phyloP scores from a whole-genome alignment of 2,329 filamentous ascomycete species.

The Cladophialophora carrionii region DNA sequence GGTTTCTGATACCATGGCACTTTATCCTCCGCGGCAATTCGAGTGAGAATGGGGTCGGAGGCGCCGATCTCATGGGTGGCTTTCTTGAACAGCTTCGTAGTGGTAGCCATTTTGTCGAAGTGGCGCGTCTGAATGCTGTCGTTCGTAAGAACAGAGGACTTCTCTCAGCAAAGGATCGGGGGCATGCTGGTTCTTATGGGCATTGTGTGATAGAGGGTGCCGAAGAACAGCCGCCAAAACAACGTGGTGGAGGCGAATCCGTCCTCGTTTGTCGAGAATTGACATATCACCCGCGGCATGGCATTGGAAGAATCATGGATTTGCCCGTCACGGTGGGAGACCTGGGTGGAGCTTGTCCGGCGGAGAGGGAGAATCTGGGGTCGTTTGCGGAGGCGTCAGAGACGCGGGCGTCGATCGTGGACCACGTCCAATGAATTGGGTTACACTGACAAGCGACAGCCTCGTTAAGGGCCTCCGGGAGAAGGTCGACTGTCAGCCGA shows the following conservation, averaged over 20 bases:
- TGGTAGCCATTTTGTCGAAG: conserved; percentile 11
- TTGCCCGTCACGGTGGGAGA: neutral
- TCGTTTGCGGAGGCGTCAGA: conserved; percentile 1
- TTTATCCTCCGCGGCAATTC: conserved; percentile 41
- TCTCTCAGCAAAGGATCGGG: neutral
- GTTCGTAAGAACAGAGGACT: neutral
- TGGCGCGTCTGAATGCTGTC: neutral
- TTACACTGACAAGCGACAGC: conserved; percentile 8
- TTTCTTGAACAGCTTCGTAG: conserved; percentile 22
- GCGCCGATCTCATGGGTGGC: conserved; percentile 22
- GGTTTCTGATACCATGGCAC: conserved; percentile 62
- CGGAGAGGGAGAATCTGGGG: conserved; percentile 18
- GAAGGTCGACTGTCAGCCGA: conserved; percentile 20
- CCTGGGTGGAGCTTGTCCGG: conserved; percentile 9
- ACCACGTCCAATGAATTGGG: conserved; percentile 2
- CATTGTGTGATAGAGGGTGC: neutral
- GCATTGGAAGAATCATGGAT: neutral
- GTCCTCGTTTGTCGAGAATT: conserved; percentile 5
- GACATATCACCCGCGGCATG: conserved; percentile 15
- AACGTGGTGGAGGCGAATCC: conserved; percentile 14
- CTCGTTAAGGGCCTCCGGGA: neutral
- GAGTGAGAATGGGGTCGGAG: conserved; percentile 29
- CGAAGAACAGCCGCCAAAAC: conserved; percentile 6
- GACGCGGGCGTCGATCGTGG: conserved; percentile 5
- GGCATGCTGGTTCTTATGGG: conserved; percentile 5